Conservation (phyloP, 1,139 yeast species). For the Sugiyamaella japonica region DNA sequence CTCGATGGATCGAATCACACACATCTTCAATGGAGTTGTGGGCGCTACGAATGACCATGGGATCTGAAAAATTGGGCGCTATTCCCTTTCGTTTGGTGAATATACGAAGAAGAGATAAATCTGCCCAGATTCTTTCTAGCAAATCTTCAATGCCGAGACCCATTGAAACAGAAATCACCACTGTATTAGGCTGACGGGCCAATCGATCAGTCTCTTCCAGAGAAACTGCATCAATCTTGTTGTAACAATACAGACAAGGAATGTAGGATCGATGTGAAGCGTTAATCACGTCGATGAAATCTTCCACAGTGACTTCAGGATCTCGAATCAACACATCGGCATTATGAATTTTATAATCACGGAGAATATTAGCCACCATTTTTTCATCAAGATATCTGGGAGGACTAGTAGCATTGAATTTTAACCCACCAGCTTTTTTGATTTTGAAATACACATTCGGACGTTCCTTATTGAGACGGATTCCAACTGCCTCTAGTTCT, state of each 20-base stretch:
- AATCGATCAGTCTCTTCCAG: slow-evolving; percentile 90
- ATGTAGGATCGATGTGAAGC: slow-evolving; percentile 84
- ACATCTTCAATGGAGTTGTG: slow-evolving; percentile 79
- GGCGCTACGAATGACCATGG: slow-evolving; percentile 80
- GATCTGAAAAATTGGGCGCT: slow-evolving; percentile 78
- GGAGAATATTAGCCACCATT: slow-evolving; percentile 69
- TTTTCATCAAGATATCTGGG: slow-evolving; percentile 82
- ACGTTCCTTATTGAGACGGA: slow-evolving; percentile 73
- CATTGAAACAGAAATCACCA: slow-evolving; percentile 88
- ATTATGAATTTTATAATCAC: slow-evolving; percentile 86
- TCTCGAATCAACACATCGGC: slow-evolving; percentile 92
- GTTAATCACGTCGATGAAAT: slow-evolving; percentile 88
- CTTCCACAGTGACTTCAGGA: slow-evolving; percentile 87
- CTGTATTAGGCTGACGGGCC: slow-evolving; percentile 89
- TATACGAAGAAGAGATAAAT: slow-evolving; percentile 72
- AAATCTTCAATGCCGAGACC: slow-evolving; percentile 85
- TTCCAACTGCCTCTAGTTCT: slow-evolving; percentile 93
- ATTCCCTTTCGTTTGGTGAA: slow-evolving; percentile 88
- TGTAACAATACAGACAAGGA: slow-evolving; percentile 89
- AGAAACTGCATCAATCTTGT: slow-evolving; percentile 93
- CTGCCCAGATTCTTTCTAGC: slow-evolving; percentile 90
- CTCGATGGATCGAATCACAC: slow-evolving; percentile 91
- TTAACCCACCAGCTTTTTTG: slow-evolving; percentile 90
- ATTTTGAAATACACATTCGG: slow-evolving; percentile 80
- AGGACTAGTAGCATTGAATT: slow-evolving; percentile 76